Evolutionary conservation across 192 early-diverging fungal species (phyloP).

Genomic region (Piromyces finnis): DNA sequence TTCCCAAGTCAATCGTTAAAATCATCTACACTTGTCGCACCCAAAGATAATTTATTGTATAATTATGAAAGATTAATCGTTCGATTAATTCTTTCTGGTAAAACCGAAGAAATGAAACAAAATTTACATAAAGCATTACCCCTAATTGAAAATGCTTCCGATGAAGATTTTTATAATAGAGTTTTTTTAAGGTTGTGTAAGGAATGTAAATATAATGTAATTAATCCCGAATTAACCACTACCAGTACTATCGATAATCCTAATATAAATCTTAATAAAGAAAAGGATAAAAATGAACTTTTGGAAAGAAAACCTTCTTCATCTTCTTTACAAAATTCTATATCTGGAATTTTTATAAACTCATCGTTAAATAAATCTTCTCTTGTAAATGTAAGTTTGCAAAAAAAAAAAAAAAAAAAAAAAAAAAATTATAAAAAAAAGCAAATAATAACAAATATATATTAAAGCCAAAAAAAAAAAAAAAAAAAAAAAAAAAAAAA

Average conservation of each 20-base stretch:
- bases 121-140: not conserved
- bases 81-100: not conserved
- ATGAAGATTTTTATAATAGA: not conserved
- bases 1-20: not conserved
- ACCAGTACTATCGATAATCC: not conserved
- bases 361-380: not conserved
- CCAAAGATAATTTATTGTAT: not conserved
- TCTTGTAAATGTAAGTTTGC: not conserved
- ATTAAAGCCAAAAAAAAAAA: too few species aligned
- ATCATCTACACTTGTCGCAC: not conserved
- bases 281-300: too few species aligned
- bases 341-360: not conserved
- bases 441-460: too few species aligned
- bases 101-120: not conserved
- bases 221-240: not conserved
- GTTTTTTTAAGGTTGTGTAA: not conserved
- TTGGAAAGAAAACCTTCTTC: too few species aligned
- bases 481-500: too few species aligned
- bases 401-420: too few species aligned
- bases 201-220: not conserved
- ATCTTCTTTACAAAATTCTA: not conserved
- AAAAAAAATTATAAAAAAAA: too few species aligned
- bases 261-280: too few species aligned
- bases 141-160: not conserved
- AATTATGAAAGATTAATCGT: not conserved